Conservation (phyloP, 75 land plant genomes). For the Azolla pinnata region DNA sequence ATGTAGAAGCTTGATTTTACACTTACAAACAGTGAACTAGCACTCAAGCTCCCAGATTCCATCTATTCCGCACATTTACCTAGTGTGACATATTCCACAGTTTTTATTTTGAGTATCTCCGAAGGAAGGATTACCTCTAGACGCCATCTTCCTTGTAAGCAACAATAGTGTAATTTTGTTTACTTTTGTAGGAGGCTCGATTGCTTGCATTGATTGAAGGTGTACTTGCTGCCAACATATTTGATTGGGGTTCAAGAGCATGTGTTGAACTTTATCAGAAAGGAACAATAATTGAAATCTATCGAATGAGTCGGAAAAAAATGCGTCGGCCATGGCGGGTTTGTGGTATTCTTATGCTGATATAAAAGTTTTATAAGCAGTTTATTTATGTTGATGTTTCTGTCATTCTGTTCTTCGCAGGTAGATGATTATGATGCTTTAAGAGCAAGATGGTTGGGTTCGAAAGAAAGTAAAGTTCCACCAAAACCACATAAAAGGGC, state of each 20-base stretch:
- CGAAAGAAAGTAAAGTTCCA: slow-evolving; percentile 22
- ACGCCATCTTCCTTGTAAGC: no score
- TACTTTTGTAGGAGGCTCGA: slow-evolving; percentile 58
- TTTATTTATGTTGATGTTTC: background rate
- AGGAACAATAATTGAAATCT: slow-evolving; percentile 94
- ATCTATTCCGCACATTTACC: no score
- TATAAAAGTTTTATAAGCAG: background rate
- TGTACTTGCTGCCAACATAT: slow-evolving; percentile 97
- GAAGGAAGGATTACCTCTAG: no score
- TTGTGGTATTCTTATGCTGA: slow-evolving; percentile 9
- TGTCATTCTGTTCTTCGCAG: slow-evolving; percentile 26
- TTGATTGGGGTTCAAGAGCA: slow-evolving; percentile 98
- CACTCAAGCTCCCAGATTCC: no score
- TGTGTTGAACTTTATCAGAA: slow-evolving; percentile 95
- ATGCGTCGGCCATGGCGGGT: slow-evolving; percentile 98
- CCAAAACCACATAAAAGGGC: slow-evolving; percentile 71
- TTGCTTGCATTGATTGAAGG: slow-evolving; percentile 88
- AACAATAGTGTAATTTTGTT: no score
- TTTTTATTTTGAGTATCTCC: no score
- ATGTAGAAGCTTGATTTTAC: no score
- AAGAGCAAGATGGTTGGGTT: slow-evolving; percentile 55
- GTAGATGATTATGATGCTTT: slow-evolving; percentile 90
- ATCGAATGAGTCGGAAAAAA: slow-evolving; percentile 94
- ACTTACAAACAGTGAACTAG: no score
- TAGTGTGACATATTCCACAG: no score